phyloP scores from a whole-genome alignment of 2,329 filamentous ascomycete genomes.

The Colletotrichum godetiae region DNA sequence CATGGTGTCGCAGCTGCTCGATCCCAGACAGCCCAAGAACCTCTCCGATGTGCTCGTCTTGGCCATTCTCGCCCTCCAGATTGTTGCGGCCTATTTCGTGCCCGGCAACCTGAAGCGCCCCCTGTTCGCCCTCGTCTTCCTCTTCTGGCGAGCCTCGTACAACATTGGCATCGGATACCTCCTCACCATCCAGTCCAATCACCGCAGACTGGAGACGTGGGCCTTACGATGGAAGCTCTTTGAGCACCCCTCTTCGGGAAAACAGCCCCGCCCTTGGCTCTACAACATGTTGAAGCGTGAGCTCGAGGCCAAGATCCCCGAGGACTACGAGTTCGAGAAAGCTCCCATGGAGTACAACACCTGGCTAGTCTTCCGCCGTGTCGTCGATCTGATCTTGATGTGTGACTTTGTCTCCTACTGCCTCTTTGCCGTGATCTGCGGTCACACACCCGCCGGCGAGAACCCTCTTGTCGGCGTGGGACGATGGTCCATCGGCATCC shows the following conservation, averaged over 20 bases:
- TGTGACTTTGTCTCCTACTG: conserved; percentile 98
- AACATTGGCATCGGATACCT: conserved; percentile 94
- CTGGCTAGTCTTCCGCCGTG: conserved; percentile 94
- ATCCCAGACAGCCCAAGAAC: conserved; percentile 95
- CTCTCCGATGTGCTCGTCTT: conserved; percentile 86
- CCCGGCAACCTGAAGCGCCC: conserved; percentile 77
- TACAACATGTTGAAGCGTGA: conserved; percentile 89
- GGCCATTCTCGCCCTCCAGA: conserved; percentile 79
- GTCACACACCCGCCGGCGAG: conserved; percentile 79
- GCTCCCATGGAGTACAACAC: conserved; percentile 99
- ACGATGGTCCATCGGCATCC: conserved; percentile 83
- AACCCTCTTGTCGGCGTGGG: conserved; percentile 73
- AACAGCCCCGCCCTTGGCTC: conserved; percentile 84
- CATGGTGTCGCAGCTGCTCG: conserved; percentile 97
- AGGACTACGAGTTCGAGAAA: conserved; percentile 92
- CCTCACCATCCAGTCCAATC: conserved; percentile 88
- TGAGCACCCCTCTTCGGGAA: conserved; percentile 81
- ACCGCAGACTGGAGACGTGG: conserved; percentile 87
- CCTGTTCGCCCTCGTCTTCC: conserved; percentile 83
- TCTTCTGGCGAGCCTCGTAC: conserved; percentile 93
- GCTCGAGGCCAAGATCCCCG: conserved; percentile 92
- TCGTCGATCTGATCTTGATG: conserved; percentile 98
- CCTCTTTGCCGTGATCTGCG: conserved; percentile 92
- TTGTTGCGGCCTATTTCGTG: conserved; percentile 78
- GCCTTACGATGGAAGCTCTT: conserved; percentile 88